Conservation (phyloP, 1,139 yeast genomes). For the Suzukiozyma palmioleophila region DNA sequence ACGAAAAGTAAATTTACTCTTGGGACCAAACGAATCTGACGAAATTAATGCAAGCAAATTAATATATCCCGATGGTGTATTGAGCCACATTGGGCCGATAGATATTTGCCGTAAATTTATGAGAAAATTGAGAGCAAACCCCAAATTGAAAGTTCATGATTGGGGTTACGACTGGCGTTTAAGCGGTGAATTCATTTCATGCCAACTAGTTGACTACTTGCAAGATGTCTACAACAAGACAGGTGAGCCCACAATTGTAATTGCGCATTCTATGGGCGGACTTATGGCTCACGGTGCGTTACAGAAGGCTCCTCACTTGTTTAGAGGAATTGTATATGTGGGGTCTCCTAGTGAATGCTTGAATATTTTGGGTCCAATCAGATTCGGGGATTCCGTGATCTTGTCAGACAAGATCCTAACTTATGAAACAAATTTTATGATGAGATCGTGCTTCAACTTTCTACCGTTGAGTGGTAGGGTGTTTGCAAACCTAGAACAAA, state of each 20-base stretch:
- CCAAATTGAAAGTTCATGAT: conserved; percentile 61
- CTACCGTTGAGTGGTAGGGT: conserved; percentile 72
- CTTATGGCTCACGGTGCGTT: conserved; percentile 75
- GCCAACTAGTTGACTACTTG: conserved; percentile 47
- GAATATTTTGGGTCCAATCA: conserved; percentile 78
- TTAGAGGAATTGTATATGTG: conserved; percentile 72
- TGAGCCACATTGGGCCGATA: conserved; percentile 82
- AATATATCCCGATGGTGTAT: conserved; percentile 71
- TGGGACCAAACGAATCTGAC: conserved; percentile 72
- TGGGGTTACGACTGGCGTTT: conserved; percentile 93
- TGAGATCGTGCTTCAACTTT: conserved; percentile 80
- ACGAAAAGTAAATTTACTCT: conserved; percentile 58
- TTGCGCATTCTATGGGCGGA: conserved; percentile 96
- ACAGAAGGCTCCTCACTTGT: conserved; percentile 60
- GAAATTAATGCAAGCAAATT: conserved; percentile 45
- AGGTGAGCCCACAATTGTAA: conserved; percentile 57
- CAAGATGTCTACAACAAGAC: conserved; percentile 33
- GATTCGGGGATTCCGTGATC: conserved; percentile 77
- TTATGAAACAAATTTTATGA: conserved; percentile 78
- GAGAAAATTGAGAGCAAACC: conserved; percentile 49
- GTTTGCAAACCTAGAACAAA: conserved; percentile 57
- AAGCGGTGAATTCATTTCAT: conserved; percentile 50
- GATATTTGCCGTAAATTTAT: conserved; percentile 68
- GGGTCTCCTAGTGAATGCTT: conserved; percentile 86
- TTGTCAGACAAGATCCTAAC: conserved; percentile 72